A percentile compares a stretch with the other conserved stretches of the same genome.
Conservation (phyloP, 371 early-diverging fungal genomes). For the Mucor ambiguus region DNA sequence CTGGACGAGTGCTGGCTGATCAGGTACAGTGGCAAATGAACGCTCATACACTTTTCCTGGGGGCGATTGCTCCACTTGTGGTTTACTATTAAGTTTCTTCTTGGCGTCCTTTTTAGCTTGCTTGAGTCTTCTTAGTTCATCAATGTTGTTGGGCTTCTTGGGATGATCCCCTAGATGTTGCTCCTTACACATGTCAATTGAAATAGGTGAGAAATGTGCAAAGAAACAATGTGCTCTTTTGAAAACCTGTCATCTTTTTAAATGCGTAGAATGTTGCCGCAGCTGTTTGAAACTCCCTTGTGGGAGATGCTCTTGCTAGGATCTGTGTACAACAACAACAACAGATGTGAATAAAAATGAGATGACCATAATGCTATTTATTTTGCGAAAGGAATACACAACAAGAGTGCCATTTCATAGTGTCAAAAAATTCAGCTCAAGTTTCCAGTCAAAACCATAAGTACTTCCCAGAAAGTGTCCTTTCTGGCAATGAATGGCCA, state of each 20-base stretch:
- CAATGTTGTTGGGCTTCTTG: conserved; percentile 15
- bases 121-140: conserved; percentile 22
- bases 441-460: too few species aligned
- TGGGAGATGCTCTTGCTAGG: background rate
- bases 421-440: too few species aligned
- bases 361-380: too few species aligned
- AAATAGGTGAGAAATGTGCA: background rate
- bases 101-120: conserved; percentile 24
- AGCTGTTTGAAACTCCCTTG: conserved; percentile 1
- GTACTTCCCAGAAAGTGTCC: too few species aligned
- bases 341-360: too few species aligned
- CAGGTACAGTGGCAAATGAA: conserved; percentile 21
- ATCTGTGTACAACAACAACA: too few species aligned
- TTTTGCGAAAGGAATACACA: too few species aligned
- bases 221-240: background rate
- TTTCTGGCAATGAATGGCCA: too few species aligned
- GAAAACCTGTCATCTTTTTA: background rate
- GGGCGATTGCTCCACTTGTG: background rate
- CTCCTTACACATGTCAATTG: background rate
- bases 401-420: too few species aligned
- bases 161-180: background rate
- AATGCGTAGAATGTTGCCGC: background rate
- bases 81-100: conserved; percentile 9
- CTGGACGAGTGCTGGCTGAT: conserved; percentile 8
- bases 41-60: conserved; percentile 26